Conservation (phyloP, 2,329 filamentous ascomycete species). For the Colletotrichum sublineola region DNA sequence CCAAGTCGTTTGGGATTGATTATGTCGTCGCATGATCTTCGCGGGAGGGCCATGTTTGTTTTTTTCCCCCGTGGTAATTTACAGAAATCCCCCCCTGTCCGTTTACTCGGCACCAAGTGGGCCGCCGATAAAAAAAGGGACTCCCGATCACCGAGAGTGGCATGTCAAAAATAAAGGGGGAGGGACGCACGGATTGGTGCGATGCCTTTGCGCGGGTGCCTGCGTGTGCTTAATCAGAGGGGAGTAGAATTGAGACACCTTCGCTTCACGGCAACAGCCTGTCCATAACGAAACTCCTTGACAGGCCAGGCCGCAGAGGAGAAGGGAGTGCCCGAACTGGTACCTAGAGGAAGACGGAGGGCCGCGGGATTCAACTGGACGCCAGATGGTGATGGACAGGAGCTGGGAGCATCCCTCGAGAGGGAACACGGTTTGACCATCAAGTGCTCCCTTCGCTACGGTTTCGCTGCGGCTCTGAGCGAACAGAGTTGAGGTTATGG, state of each 20-base stretch:
- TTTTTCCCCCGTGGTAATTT: slow-evolving; percentile 1
- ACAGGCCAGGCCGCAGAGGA: too few relatives aligned
- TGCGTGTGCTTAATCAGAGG: neutral
- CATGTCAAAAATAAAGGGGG: neutral
- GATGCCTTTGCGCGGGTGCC: slow-evolving; percentile 4
- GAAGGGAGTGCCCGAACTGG: slow-evolving; percentile 15
- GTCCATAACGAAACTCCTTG: slow-evolving; percentile 9
- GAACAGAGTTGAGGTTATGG: neutral
- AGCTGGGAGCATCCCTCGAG: slow-evolving; percentile 23
- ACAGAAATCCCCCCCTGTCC: neutral
- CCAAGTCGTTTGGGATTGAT: slow-evolving; percentile 3
- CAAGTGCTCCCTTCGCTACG: neutral
- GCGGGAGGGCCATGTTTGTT: slow-evolving; percentile 1
- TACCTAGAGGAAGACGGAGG: neutral
- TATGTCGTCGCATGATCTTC: slow-evolving; percentile 10
- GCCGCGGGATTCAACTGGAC: slow-evolving; percentile 6
- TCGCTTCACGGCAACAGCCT: slow-evolving; percentile 22
- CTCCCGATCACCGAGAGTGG: neutral
- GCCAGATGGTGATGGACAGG: neutral
- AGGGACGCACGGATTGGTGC: slow-evolving; percentile 2
- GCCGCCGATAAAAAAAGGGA: neutral
- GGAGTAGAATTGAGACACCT: neutral
- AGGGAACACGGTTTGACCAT: slow-evolving; percentile 12
- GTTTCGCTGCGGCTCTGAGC: slow-evolving; percentile 8
- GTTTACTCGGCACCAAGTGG: neutral